Evolutionary conservation across 768 basidiomycete genomes (phyloP).

Genomic region (Collybia nuda): DNA sequence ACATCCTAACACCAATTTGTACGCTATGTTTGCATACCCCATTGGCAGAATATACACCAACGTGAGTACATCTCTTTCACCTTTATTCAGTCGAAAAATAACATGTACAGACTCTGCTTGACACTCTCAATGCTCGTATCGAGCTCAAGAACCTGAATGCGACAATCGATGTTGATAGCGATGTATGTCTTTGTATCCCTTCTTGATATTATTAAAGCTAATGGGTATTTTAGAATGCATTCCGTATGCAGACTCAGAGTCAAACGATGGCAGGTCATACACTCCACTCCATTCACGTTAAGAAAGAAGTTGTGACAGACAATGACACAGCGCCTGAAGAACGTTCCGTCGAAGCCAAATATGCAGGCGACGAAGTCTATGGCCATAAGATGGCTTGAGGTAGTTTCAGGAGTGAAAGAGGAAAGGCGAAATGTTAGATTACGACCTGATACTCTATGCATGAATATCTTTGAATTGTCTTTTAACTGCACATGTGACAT

Average conservation of each 20-base stretch:
- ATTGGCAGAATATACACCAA: constrained; percentile 41
- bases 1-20: constrained; percentile 28
- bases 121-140: constrained; percentile 40
- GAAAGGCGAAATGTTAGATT: too few relatives aligned
- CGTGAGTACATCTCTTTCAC: constrained; percentile 20
- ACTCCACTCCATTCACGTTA: constrained; percentile 21
- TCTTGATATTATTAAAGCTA: neutral
- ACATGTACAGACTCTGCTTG: constrained; percentile 37
- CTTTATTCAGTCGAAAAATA: neutral
- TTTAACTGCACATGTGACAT: neutral
- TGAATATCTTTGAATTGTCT: too few relatives aligned
- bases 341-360: constrained; percentile 18
- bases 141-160: constrained; percentile 26
- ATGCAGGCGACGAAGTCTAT: constrained; percentile 12
- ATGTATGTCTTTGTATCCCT: constrained; percentile 12
- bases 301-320: constrained; percentile 22
- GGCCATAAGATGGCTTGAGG: constrained; percentile 7
- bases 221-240: constrained; percentile 14
- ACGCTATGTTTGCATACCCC: constrained; percentile 24
- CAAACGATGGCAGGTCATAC: constrained; percentile 18
- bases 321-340: constrained; percentile 10
- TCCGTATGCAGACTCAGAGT: constrained; percentile 21
- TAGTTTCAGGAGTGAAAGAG: neutral
- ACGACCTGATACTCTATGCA: too few relatives aligned
- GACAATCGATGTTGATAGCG: constrained; percentile 27